Evolutionary conservation across 106 monocot species (phyloP).

Genomic region (Cymbidium sinense): DNA sequence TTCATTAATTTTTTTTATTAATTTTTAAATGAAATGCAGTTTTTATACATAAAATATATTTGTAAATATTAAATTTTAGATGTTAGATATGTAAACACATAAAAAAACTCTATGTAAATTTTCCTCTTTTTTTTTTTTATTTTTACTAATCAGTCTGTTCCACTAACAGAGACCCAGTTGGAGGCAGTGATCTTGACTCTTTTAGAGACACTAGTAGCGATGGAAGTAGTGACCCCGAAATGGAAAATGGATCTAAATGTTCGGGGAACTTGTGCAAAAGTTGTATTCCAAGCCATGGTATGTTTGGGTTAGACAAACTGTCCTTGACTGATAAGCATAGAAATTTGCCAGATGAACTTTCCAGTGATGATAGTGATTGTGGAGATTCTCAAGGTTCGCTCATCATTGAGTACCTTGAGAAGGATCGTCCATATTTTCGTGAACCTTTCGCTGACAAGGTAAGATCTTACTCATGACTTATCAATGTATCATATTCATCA

Average conservation of each 20-base stretch:
- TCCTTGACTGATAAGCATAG: too few species aligned
- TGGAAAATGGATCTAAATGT: constrained; percentile 35
- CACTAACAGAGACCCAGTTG: constrained; percentile 36
- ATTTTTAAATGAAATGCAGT: too few species aligned
- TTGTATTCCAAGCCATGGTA: constrained; percentile 1
- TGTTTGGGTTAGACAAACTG: constrained; percentile 20
- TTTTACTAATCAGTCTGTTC: neutral
- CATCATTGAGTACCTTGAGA: constrained; percentile 62
- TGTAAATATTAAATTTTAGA: too few species aligned
- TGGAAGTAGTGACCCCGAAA: constrained; percentile 54
- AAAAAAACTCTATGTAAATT: too few species aligned
- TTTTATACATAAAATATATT: too few species aligned
- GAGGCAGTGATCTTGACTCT: constrained; percentile 46
- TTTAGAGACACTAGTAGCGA: constrained; percentile 60
- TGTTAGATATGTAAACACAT: too few species aligned
- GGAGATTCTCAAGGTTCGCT: constrained; percentile 33
- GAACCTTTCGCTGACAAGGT: constrained; percentile 73
- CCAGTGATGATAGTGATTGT: constrained; percentile 52
- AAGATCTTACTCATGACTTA: constrained; percentile 3
- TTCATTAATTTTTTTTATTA: too few species aligned
- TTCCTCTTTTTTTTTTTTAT: too few species aligned
- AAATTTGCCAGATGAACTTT: constrained; percentile 49
- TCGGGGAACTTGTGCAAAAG: constrained; percentile 16
- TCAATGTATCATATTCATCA: neutral
- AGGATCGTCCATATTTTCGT: constrained; percentile 52